Evolutionary conservation across 1,139 yeast species (phyloP).

Genomic region (Pichia sp.): DNA sequence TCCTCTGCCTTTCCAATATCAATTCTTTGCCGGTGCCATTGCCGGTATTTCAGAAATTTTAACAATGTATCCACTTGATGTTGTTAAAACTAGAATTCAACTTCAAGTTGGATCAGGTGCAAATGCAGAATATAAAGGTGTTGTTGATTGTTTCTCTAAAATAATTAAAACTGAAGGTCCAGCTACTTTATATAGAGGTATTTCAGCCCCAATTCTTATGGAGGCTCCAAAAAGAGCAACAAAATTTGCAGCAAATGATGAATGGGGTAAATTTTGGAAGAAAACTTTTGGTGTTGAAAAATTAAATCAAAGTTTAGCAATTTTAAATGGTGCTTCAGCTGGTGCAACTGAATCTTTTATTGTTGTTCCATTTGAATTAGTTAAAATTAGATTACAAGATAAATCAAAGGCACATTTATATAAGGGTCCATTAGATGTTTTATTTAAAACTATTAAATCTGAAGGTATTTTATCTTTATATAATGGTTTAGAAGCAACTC

Average conservation of each 20-base stretch:
- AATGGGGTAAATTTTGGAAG: slow-evolving; percentile 86
- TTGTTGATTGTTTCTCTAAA: slow-evolving; percentile 74
- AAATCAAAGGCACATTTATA: slow-evolving; percentile 68
- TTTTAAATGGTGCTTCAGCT: slow-evolving; percentile 95
- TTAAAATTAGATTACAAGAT: slow-evolving; percentile 87
- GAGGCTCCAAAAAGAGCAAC: slow-evolving; percentile 99
- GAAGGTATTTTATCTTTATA: slow-evolving; percentile 84
- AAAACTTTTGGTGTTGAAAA: slow-evolving; percentile 59
- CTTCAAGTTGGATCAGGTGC: slow-evolving; percentile 65
- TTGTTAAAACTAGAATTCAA: slow-evolving; percentile 96
- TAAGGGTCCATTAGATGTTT: slow-evolving; percentile 81
- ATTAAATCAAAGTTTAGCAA: slow-evolving; percentile 77
- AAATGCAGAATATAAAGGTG: slow-evolving; percentile 68
- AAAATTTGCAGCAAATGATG: slow-evolving; percentile 96
- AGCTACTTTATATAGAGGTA: slow-evolving; percentile 82
- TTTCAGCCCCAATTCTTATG: slow-evolving; percentile 93
- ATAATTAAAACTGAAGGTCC: slow-evolving; percentile 84
- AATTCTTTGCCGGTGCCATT: slow-evolving; percentile 89
- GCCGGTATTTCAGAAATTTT: slow-evolving; percentile 98
- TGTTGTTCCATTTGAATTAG: slow-evolving; percentile 92
- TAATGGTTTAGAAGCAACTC: slow-evolving; percentile 92
- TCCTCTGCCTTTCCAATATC: slow-evolving; percentile 79
- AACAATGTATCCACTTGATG: slow-evolving; percentile 97
- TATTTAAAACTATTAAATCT: slow-evolving; percentile 58
- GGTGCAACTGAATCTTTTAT: slow-evolving; percentile 97